phyloP scores from a whole-genome alignment of 371 early-diverging fungal genomes.

The Mucor lusitanicus region DNA sequence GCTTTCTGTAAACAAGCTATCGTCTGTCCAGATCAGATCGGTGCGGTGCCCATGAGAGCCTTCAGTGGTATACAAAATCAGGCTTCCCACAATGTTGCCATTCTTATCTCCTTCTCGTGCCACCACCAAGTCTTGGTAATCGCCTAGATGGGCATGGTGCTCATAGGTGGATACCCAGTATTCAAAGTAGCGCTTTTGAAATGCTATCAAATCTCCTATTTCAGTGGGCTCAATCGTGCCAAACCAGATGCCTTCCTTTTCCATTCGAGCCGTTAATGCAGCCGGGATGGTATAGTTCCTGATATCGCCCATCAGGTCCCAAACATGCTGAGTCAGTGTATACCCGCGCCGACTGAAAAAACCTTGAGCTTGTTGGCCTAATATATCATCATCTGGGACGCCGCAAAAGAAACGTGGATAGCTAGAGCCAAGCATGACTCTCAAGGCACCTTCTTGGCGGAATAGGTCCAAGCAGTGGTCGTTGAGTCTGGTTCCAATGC shows the following conservation, averaged over 20 bases:
- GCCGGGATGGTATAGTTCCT: conserved; percentile 27
- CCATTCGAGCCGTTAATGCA: conserved; percentile 28
- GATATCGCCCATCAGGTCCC: conserved; percentile 37
- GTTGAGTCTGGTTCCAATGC: conserved; percentile 38
- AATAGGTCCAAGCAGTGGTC: conserved; percentile 32
- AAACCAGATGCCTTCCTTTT: conserved; percentile 38
- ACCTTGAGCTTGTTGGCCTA: conserved; percentile 16
- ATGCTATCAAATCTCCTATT: conserved; percentile 31
- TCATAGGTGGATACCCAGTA: conserved; percentile 45
- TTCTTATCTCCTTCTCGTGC: conserved; percentile 33
- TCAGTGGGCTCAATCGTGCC: conserved; percentile 27
- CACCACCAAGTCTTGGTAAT: conserved; percentile 46
- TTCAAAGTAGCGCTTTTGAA: conserved; percentile 38
- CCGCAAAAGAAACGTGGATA: conserved; percentile 57
- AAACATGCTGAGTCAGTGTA: conserved; percentile 24
- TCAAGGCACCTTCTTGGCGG: conserved; percentile 9
- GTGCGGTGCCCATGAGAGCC: conserved; percentile 31
- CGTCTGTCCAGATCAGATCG: conserved; percentile 45
- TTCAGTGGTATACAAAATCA: conserved; percentile 29
- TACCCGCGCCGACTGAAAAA: conserved; percentile 49
- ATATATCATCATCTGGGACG: conserved; percentile 30
- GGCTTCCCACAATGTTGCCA: conserved; percentile 36
- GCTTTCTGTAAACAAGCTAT: conserved; percentile 23
- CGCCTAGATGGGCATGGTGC: conserved; percentile 47
- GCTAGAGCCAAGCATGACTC: conserved; percentile 34